Percentiles rank a stretch among this genome's conserved stretches.
phyloP scores from a whole-genome alignment of 495 filamentous ascomycete genomes.

The Jackrogersella multiformis region DNA sequence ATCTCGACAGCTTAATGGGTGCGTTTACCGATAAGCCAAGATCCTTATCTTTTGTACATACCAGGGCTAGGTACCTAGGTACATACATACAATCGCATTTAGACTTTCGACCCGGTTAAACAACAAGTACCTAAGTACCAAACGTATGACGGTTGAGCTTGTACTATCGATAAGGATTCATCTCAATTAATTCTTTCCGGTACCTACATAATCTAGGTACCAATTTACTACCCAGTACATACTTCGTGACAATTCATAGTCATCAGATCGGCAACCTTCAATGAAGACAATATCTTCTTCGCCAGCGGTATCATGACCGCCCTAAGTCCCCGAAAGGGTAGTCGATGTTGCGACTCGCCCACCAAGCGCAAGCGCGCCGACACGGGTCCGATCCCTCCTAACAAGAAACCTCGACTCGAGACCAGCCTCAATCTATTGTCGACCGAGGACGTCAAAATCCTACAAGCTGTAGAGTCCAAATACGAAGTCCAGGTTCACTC shows the following conservation, averaged over 20 bases:
- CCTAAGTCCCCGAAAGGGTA: slow-evolving; percentile 9
- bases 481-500: slow-evolving; percentile 55
- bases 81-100: too few relatives aligned
- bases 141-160: too few relatives aligned
- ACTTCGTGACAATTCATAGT: not conserved
- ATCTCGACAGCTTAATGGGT: too few relatives aligned
- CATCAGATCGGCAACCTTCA: slow-evolving; percentile 2
- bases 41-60: too few relatives aligned
- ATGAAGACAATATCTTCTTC: slow-evolving; percentile 9
- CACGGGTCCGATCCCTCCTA: slow-evolving; percentile 25
- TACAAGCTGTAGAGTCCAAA: slow-evolving; percentile 38
- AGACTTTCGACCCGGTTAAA: too few relatives aligned
- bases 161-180: slow-evolving; percentile 27
- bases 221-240: slow-evolving; percentile 5
- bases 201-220: not conserved
- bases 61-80: too few relatives aligned
- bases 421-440: slow-evolving; percentile 34
- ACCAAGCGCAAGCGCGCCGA: slow-evolving; percentile 44
- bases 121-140: too few relatives aligned
- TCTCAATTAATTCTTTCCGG: not conserved
- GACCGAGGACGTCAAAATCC: slow-evolving; percentile 31
- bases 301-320: slow-evolving; percentile 27
- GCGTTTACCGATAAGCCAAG: too few relatives aligned
- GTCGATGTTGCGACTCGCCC: not conserved
- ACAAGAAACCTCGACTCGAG: slow-evolving; percentile 38